phyloP scores from a whole-genome alignment of 2,329 filamentous ascomycete genomes.

The Aspergillus ochraceus region DNA sequence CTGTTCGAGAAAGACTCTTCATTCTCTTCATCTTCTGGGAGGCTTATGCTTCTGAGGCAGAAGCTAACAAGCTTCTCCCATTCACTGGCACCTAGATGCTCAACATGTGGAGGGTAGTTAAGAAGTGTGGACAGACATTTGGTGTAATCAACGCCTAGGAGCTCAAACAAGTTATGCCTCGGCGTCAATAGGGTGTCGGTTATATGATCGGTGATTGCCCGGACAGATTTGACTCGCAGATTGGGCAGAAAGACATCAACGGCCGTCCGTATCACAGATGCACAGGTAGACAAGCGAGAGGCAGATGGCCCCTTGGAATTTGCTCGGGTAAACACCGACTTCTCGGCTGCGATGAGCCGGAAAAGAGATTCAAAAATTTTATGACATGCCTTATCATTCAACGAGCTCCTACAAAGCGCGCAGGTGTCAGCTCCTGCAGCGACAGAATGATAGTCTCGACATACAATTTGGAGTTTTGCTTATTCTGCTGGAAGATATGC shows the following conservation, averaged over 20 bases:
- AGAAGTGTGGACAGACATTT: slow-evolving; percentile 73
- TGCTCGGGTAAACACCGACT: slow-evolving; percentile 60
- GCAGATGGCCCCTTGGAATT: slow-evolving; percentile 52
- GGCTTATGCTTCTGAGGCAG: slow-evolving; percentile 61
- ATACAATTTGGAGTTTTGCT: slow-evolving; percentile 41
- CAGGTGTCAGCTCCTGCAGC: slow-evolving; percentile 14
- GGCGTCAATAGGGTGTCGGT: slow-evolving; percentile 67
- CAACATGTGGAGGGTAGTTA: slow-evolving; percentile 72
- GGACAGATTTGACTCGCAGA: slow-evolving; percentile 74
- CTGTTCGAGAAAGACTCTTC: slow-evolving; percentile 32
- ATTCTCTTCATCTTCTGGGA: slow-evolving; percentile 26
- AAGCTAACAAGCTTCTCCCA: slow-evolving; percentile 74
- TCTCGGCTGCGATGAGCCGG: slow-evolving; percentile 68
- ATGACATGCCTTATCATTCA: slow-evolving; percentile 78
- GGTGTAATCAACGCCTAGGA: slow-evolving; percentile 73
- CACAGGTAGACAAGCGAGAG: slow-evolving; percentile 66
- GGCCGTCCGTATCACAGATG: slow-evolving; percentile 69
- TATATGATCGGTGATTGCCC: slow-evolving; percentile 77
- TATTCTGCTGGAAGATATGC: slow-evolving; percentile 57
- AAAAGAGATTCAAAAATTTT: slow-evolving; percentile 81
- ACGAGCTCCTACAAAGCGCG: slow-evolving; percentile 34
- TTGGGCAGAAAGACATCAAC: slow-evolving; percentile 68
- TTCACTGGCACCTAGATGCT: slow-evolving; percentile 68
- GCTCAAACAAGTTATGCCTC: slow-evolving; percentile 64
- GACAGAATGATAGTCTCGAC: slow-evolving; percentile 5